Base-by-base conservation (phyloP, 441 rosid genomes). In the Brassica balearica region DNA sequence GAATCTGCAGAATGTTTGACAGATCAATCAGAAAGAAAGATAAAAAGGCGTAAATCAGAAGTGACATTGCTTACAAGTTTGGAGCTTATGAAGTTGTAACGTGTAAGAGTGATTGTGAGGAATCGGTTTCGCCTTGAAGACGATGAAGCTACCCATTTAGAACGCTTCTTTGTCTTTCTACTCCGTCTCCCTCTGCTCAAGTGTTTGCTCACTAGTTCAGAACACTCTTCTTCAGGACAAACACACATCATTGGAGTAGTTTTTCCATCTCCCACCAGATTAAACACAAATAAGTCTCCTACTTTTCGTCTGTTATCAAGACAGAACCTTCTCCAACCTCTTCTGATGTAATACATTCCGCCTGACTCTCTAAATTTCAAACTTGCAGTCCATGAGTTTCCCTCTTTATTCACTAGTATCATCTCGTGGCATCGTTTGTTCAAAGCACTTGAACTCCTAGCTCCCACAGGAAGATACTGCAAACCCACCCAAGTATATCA, bases 291-390 rank as follows among this genome's bases (percentile, higher is more conserved):
- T 3, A 41, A 23, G 12, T 76, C 83, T 75, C 80, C 80, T 19
- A 8, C 41, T 53, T 12, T 65, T 12, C 5, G 27, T 59, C 34
- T 46, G 69, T 80, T 76, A 17, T 75, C 83, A 29, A 0, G 19
- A 56, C 69, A 80, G 41, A 80, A 80, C 4, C 43, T 46, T 59
- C 6, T 72, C 80, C 77, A 76, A 4, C 80, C 77, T 59, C 66
- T 36, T 14, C 27, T 12, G 22, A 80, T 75, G 69, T 71, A 65
- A 75, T 53, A 75, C 5, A 9, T 4, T 64, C 48, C 20, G 0
- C 6, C 43, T 43, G 65, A 41, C 32, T 55, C 60, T 43, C 0
- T 65, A 25, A 6, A 34, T 5, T 51, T 41, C 43, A 81, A 17
- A 3, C 5, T 22, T 8, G 66, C 46, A 34, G 65, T 51, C 83